phyloP scores from a whole-genome alignment of 1,284 basidiomycete species.

The Pseudozyma hubeiensis region DNA sequence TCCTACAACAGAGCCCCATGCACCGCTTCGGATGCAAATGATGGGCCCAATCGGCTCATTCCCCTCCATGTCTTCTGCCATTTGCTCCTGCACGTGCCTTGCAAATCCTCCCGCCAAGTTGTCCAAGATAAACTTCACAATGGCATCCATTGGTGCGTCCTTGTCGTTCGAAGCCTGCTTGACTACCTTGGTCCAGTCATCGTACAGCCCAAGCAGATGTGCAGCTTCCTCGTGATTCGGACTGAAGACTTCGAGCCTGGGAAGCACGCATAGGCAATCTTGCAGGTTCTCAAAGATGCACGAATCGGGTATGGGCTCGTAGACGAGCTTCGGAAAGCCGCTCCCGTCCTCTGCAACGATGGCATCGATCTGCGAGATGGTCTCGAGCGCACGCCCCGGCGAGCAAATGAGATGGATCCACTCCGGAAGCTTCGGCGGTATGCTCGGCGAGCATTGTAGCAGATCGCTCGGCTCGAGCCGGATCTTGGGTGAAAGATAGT shows the following conservation, averaged over 20 bases:
- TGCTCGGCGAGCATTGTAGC: conserved; percentile 70
- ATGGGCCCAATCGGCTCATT: conserved; percentile 28
- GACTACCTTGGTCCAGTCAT: conserved; percentile 24
- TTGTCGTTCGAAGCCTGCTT: not conserved
- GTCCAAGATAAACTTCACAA: conserved; percentile 25
- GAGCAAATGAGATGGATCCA: conserved; percentile 89
- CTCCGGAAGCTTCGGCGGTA: conserved; percentile 71
- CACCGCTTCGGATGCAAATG: conserved; percentile 52
- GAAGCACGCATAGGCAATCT: conserved; percentile 76
- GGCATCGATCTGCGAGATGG: conserved; percentile 76
- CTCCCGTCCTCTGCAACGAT: conserved; percentile 72
- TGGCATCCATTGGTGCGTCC: not conserved
- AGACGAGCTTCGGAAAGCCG: conserved; percentile 74
- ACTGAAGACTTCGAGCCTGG: conserved; percentile 74
- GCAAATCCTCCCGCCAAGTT: conserved; percentile 25
- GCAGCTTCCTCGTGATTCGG: conserved; percentile 72
- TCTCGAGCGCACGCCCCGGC: conserved; percentile 77
- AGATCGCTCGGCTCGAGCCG: conserved; percentile 80
- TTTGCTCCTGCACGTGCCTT: not conserved
- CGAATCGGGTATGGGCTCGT: conserved; percentile 82
- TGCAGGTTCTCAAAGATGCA: conserved; percentile 75
- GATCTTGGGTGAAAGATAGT: conserved; percentile 81
- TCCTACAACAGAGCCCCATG: conserved; percentile 50
- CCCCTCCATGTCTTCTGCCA: not conserved
- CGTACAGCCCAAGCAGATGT: conserved; percentile 61